Percentiles rank a stretch among this genome's conserved stretches.
Conservation (phyloP, 208 protist species). For the Trypanosoma avium region DNA sequence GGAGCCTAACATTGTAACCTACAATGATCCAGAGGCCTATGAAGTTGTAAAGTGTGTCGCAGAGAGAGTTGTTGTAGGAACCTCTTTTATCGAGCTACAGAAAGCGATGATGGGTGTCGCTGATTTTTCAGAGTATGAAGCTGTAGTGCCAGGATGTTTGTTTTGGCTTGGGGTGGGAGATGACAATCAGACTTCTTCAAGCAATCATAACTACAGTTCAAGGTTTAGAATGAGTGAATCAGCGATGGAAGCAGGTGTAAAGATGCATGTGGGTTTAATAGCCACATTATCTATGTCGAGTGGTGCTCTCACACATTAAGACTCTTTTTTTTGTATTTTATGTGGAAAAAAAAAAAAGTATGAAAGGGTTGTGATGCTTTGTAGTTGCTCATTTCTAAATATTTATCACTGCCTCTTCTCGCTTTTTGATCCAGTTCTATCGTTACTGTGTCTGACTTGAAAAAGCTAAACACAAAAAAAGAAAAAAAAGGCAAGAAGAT, state of each 20-base stretch:
- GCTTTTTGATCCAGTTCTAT: not conserved
- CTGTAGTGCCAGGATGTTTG: constrained; percentile 69
- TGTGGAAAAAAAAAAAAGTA: no score
- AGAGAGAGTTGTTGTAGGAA: constrained; percentile 41
- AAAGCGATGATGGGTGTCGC: constrained; percentile 57
- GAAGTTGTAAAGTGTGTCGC: constrained; percentile 53
- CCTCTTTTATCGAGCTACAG: constrained; percentile 44
- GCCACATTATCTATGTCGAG: constrained; percentile 58
- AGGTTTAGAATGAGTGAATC: constrained; percentile 61
- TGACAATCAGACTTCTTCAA: constrained; percentile 25
- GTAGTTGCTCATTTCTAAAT: no score
- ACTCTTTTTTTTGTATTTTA: not conserved
- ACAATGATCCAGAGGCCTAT: constrained; percentile 74
- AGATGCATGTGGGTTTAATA: constrained; percentile 64
- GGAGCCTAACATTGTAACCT: constrained; percentile 82
- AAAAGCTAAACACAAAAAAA: no score
- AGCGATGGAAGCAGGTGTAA: constrained; percentile 69
- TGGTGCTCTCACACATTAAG: not conserved
- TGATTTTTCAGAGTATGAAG: constrained; percentile 79
- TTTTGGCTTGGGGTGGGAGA: constrained; percentile 64
- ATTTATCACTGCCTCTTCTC: no score
- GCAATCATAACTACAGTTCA: constrained; percentile 77
- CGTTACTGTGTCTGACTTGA: no score
- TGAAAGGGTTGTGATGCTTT: not conserved
- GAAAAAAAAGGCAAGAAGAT: no score